These are phyloP conservation scores for Termitomyces sp. DNA, from an alignment of 768 basidiomycete genomes.

Conservation along the genomic window DNA sequence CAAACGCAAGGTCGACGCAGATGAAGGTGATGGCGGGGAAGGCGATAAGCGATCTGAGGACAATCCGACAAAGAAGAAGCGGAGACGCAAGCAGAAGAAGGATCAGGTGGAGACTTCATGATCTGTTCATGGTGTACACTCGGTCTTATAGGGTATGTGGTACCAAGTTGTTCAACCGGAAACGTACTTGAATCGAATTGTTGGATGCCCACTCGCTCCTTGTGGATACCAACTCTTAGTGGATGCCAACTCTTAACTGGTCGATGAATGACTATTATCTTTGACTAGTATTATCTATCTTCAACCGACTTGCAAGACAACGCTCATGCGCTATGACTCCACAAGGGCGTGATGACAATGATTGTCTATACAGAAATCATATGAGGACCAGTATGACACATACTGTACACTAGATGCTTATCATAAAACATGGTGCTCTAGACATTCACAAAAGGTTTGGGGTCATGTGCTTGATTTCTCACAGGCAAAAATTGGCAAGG, in stretches of 20 bases:
- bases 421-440: slow-evolving; percentile 14
- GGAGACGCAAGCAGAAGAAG: slow-evolving; percentile 23
- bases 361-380: slow-evolving; percentile 18
- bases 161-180: neutral
- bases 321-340: neutral
- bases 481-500: slow-evolving; percentile 15
- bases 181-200: neutral
- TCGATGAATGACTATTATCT: no score
- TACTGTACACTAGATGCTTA: neutral
- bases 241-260: no score
- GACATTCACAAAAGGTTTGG: slow-evolving; percentile 26
- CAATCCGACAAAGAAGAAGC: slow-evolving; percentile 24
- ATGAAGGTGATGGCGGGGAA: slow-evolving; percentile 40
- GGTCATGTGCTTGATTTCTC: slow-evolving; percentile 21
- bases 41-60: slow-evolving; percentile 28
- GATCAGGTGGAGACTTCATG: slow-evolving; percentile 7
- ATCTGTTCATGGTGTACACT: neutral
- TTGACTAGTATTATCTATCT: no score
- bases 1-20: slow-evolving; percentile 15
- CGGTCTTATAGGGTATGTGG: slow-evolving; percentile 4
- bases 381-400: slow-evolving; percentile 16
- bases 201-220: neutral
- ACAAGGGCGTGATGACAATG: neutral
- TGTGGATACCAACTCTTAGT: neutral
- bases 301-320: neutral